phyloP scores from a whole-genome alignment of 352 stramenopile species.

The Phytophthora sp. region DNA sequence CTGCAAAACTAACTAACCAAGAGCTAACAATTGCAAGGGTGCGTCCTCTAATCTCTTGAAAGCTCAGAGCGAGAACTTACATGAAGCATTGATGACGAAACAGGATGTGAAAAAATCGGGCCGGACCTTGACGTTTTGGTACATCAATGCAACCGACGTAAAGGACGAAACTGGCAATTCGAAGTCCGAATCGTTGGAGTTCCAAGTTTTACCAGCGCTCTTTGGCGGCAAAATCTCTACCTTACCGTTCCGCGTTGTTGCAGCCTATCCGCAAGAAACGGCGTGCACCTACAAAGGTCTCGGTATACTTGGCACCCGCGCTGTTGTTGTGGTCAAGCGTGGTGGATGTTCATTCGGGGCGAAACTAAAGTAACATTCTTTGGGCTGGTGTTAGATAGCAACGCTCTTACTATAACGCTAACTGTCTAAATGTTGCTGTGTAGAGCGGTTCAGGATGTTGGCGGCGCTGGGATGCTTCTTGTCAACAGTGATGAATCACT shows the following conservation, averaged over 20 bases:
- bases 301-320: conserved; percentile 54
- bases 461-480: conserved; percentile 64
- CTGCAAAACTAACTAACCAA: conserved; percentile 49
- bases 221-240: conserved; percentile 58
- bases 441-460: conserved; percentile 58
- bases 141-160: conserved; percentile 36
- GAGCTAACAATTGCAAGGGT: conserved; percentile 47
- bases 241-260: conserved; percentile 61
- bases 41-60: neutral
- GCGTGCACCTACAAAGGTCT: conserved; percentile 74
- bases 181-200: conserved; percentile 24
- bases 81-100: neutral
- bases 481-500: conserved; percentile 71
- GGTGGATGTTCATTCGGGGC: conserved; percentile 67
- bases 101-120: conserved; percentile 56
- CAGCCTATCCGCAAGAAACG: conserved; percentile 70
- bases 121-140: conserved; percentile 59
- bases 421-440: neutral
- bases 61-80: neutral
- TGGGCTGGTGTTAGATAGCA: neutral
- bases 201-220: conserved; percentile 55
- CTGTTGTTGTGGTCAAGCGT: conserved; percentile 73
- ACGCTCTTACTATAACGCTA: neutral
- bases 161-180: conserved; percentile 3
- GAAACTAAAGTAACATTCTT: conserved; percentile 56